Base-by-base conservation (phyloP, 1,139 yeast genomes). In the Taphrina flavorubra region DNA sequence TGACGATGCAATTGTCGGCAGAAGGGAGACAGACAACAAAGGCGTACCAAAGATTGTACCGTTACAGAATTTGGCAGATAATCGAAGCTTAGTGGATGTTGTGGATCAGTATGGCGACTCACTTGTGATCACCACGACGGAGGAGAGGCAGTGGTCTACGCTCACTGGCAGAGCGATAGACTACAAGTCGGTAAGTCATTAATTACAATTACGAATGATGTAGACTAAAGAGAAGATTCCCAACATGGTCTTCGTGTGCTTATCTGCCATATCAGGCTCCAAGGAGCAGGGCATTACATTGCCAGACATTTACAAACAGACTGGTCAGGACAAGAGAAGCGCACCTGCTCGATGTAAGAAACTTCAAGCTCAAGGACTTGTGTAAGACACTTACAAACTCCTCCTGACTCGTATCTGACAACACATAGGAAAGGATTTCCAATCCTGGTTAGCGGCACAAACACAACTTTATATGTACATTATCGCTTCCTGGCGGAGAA, bases 261-360 rank as follows among this genome's bases (percentile, higher is more conserved):
- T 63, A 13, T 63, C 67, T 11, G 53, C 59, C 18, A 46, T 63
- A 11, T 63, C 67, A 1, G 31, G 56, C 36, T 34, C 34, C 10
- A 36, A 58, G 18, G 55, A 39, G 56, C 36, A 34, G 36, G 67
- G 67, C 46, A 37, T 63, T n/a, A 18, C 47, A 10, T 40, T 42
- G 61, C 13, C 37, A 20, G 67, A 53, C 11, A 42, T 63, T 46
- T 53, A 36, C 44, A 53, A 25, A 31, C 14, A 39, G 46, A 44
- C 67, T 8, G 61, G 61, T 8, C 67, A 63, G 47, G 67, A 63
- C 47, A 53, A 53, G 55, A 56, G 67, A n/a, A 63, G 67, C 47
- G 67, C 59, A n/a, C 67, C 67, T 7, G 51, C 59, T 6, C 60
- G 67, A 2, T 46, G 59, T 25, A 63, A 63, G 31, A 42, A 16